Conservation (phyloP, 2,329 filamentous ascomycete species). For the Fusarium oxysporum region DNA sequence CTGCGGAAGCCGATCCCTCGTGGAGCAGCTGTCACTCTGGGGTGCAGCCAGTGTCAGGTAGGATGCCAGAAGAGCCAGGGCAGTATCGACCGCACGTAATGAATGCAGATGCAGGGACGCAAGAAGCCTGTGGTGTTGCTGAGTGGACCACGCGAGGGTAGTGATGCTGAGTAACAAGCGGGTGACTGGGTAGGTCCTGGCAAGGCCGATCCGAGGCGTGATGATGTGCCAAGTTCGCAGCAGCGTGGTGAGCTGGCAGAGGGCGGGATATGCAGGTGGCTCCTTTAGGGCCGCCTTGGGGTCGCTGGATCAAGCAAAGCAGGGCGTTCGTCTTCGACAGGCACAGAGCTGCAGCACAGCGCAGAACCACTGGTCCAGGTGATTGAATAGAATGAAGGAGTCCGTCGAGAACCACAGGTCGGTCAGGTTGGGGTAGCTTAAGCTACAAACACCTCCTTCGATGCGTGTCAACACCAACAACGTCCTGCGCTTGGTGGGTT, state of each 20-base stretch:
- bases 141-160: constrained; percentile 37
- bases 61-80: constrained; percentile 33
- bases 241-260: constrained; percentile 49
- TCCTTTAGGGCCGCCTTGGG: constrained; percentile 47
- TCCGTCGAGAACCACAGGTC: constrained; percentile 26
- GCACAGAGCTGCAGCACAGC: constrained; percentile 45
- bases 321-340: constrained; percentile 37
- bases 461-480: constrained; percentile 34
- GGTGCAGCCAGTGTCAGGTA: constrained; percentile 40
- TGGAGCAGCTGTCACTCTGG: constrained; percentile 43
- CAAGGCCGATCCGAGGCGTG: constrained; percentile 45
- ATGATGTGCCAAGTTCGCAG: constrained; percentile 46
- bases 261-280: constrained; percentile 50
- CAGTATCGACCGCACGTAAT: constrained; percentile 39
- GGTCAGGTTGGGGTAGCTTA: constrained; percentile 20
- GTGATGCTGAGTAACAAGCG: constrained; percentile 29
- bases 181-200: constrained; percentile 38
- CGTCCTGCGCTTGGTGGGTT: constrained; percentile 35
- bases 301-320: constrained; percentile 42
- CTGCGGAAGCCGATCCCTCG: constrained; percentile 44
- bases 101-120: constrained; percentile 45
- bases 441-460: constrained; percentile 19
- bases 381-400: constrained; percentile 24
- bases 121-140: constrained; percentile 36
- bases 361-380: constrained; percentile 35